A percentile compares a stretch with the other conserved stretches of the same genome.
Conservation (phyloP, 768 basidiomycete genomes). For the Naematelia aurantialba region DNA sequence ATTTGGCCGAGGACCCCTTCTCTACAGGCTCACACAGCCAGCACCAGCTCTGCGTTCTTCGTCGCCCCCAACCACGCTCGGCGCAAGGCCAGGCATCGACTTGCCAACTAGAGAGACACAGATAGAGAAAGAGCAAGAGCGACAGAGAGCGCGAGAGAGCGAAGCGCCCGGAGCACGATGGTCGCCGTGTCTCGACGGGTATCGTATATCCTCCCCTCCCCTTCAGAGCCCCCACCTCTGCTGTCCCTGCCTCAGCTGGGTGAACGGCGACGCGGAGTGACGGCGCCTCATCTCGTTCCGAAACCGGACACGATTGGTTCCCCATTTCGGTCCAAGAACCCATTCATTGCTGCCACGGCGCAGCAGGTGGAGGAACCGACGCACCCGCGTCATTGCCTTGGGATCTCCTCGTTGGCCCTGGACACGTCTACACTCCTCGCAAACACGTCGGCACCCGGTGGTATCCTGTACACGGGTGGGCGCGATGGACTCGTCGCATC, state of each 20-base stretch:
- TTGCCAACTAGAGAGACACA: too few relatives aligned
- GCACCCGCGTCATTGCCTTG: slow-evolving; percentile 80
- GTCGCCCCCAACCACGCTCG: too few relatives aligned
- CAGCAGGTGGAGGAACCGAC: slow-evolving; percentile 19
- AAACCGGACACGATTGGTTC: slow-evolving; percentile 22
- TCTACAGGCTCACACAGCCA: too few relatives aligned
- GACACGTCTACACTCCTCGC: slow-evolving; percentile 74
- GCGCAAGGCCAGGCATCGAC: too few relatives aligned
- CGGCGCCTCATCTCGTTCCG: slow-evolving; percentile 64
- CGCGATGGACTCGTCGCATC: slow-evolving; percentile 81
- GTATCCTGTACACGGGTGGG: slow-evolving; percentile 85
- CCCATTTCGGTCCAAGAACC: slow-evolving; percentile 19
- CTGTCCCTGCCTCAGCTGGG: slow-evolving; percentile 69
- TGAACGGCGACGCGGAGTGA: slow-evolving; percentile 62
- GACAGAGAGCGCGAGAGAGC: too few relatives aligned
- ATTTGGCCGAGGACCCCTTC: too few relatives aligned
- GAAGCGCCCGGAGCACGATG: too few relatives aligned
- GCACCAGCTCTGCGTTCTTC: too few relatives aligned
- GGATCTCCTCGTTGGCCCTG: slow-evolving; percentile 79
- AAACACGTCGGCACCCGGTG: slow-evolving; percentile 65
- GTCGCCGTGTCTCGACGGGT: slow-evolving; percentile 56
- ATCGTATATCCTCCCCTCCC: slow-evolving; percentile 81
- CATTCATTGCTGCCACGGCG: slow-evolving; percentile 36
- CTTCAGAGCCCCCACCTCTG: slow-evolving; percentile 60
- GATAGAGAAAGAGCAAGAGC: too few relatives aligned